Conservation (phyloP, 768 basidiomycete genomes). For the Phlebiopsis flavidoalba region DNA sequence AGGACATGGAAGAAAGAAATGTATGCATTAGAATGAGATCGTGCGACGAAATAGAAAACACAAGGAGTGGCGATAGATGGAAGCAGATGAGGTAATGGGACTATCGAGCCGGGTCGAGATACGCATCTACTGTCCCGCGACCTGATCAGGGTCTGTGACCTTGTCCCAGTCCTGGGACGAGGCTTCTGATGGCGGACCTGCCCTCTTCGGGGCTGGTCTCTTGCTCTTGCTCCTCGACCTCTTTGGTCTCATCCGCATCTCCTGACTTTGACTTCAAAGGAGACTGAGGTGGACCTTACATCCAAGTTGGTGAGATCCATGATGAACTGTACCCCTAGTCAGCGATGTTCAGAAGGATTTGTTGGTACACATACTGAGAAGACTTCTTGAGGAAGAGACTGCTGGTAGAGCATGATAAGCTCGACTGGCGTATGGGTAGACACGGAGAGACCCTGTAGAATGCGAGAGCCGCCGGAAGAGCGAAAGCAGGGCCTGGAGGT, state of each 20-base stretch:
- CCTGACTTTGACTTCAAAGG: conserved; percentile 32
- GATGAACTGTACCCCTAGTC: conserved; percentile 41
- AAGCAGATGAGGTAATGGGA: background rate
- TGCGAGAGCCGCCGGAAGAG: conserved; percentile 76
- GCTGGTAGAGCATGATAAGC: conserved; percentile 91
- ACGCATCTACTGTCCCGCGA: conserved; percentile 19
- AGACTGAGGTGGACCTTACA: conserved; percentile 76
- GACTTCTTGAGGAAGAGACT: conserved; percentile 75
- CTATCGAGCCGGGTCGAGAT: conserved; percentile 26
- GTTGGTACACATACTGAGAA: conserved; percentile 54
- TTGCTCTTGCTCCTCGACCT: conserved; percentile 42
- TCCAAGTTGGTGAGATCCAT: conserved; percentile 86
- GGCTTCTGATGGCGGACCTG: conserved; percentile 76
- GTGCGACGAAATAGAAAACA: conserved; percentile 15
- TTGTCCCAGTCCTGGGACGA: conserved; percentile 92
- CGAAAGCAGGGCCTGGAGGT: conserved; percentile 62
- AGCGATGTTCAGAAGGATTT: background rate
- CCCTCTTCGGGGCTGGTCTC: conserved; percentile 55
- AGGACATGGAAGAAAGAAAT: conserved; percentile 23
- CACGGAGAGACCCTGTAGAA: conserved; percentile 93
- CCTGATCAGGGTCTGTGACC: conserved; percentile 67
- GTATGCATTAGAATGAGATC: conserved; percentile 58
- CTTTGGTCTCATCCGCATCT: conserved; percentile 23
- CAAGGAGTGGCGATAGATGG: conserved; percentile 9
- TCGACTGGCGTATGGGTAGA: conserved; percentile 95